Evolutionary conservation across 495 filamentous ascomycete genomes (phyloP), one percentile per base, ranked within the genome.

Genomic region (Trichoderma orchidacearum): DNA sequence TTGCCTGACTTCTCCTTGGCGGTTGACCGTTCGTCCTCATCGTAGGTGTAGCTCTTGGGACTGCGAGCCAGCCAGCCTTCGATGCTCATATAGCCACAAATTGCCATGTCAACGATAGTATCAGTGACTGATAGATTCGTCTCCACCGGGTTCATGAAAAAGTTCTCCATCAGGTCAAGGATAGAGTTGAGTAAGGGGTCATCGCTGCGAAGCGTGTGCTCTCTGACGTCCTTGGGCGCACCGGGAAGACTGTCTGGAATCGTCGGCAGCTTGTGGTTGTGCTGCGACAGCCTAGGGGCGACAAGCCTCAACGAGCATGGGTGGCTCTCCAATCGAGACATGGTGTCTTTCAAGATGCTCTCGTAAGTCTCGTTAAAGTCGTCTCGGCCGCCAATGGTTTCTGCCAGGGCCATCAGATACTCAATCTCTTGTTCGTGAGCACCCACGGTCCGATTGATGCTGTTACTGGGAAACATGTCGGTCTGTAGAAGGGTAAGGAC

Each of bases 1-100:
- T 7, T 48, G 23, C 7, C 41, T 13, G 3, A 11, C 41, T 25
- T 25, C 8, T 27, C 21, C 12, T 25, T 23, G 7, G 34, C 3
- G n/a, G 28, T 15, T n/a, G 21, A 9, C 30, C 17, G 32, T 13
- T 69, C 61, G 18, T 74, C 70, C 5, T 73, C 70, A 5, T 78
- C 72, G 56, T 70, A 81, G 63, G 61, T 72, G 65, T 86, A 86
- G 54, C 72, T 72, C 18, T 74, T 65, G 0, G 89, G 85, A 59
- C 88, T 81, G 17, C 89, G 82, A 11, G 91, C 70, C n/a, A 97
- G 77, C 93, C 94, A 97, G 13, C 84, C 84, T 64, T 96, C 90
- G 1, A 96, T 75, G 5, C 82, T 79, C 63, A 94, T 85, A 51
- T 85, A 85, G 15, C 87, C 83, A 59, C 93, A 97, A 0, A 86